Evolutionary conservation across 768 basidiomycete species (phyloP).

Genomic region (Guyanaporus albipodus): DNA sequence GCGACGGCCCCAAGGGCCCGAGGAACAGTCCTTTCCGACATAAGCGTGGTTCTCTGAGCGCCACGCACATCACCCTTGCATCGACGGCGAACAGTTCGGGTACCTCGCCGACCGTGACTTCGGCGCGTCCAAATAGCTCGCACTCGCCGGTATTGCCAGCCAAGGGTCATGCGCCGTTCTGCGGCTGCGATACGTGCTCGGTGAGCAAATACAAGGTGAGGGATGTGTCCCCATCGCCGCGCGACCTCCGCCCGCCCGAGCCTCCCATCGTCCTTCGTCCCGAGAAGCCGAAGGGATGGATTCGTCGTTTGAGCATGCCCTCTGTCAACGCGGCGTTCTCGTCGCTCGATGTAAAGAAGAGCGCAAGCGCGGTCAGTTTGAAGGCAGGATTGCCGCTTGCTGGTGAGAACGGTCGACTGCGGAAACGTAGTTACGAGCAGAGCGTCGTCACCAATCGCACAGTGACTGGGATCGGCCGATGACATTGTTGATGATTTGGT

Average conservation of each 20-base stretch:
- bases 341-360: slow-evolving; percentile 55
- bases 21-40: slow-evolving; percentile 22
- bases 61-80: slow-evolving; percentile 24
- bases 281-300: slow-evolving; percentile 69
- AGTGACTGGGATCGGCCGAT: slow-evolving; percentile 46
- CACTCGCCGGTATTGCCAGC: slow-evolving; percentile 28
- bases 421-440: slow-evolving; percentile 33
- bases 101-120: background rate
- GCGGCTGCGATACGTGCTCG: slow-evolving; percentile 65
- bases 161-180: slow-evolving; percentile 54
- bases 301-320: slow-evolving; percentile 75
- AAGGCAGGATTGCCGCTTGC: slow-evolving; percentile 29
- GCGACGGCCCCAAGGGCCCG: slow-evolving; percentile 30
- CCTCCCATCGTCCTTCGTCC: slow-evolving; percentile 44
- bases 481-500: background rate
- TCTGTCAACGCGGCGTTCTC: slow-evolving; percentile 57
- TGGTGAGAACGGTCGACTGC: slow-evolving; percentile 47
- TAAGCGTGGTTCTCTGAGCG: slow-evolving; percentile 30
- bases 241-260: slow-evolving; percentile 40
- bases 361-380: slow-evolving; percentile 41
- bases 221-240: slow-evolving; percentile 24
- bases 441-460: slow-evolving; percentile 45
- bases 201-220: slow-evolving; percentile 47
- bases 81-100: slow-evolving; percentile 11
- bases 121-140: slow-evolving; percentile 21